Percentiles rank a stretch among this genome's conserved stretches.
Conservation (phyloP, 441 rosid species). For the Croton setiger region DNA sequence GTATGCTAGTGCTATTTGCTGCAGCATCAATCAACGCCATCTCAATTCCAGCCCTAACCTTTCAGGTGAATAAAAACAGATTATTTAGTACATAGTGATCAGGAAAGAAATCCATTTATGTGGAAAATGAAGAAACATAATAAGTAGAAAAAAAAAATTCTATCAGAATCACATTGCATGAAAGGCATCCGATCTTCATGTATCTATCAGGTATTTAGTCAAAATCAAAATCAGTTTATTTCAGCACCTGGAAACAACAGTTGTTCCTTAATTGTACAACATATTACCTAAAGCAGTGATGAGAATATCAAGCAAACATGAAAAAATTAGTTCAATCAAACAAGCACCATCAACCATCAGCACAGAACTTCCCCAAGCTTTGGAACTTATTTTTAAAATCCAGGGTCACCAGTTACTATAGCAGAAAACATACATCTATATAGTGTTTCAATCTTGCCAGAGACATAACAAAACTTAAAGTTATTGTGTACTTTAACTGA, state of each 20-base stretch:
- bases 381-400: background rate
- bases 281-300: background rate
- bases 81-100: conserved; percentile 11
- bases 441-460: background rate
- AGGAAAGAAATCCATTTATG: conserved; percentile 1
- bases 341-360: background rate
- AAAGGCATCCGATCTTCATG: background rate
- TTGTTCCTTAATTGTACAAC: conserved; percentile 1
- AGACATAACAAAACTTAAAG: background rate
- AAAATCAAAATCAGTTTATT: background rate
- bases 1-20: conserved; percentile 62
- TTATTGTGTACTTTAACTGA: background rate
- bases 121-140: conserved; percentile 7
- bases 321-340: background rate
- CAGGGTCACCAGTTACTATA: background rate
- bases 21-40: conserved; percentile 95
- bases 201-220: background rate
- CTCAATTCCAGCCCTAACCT: conserved; percentile 92
- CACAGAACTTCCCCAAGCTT: background rate
- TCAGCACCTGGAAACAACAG: background rate
- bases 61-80: conserved; percentile 28
- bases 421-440: background rate
- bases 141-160: background rate
- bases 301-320: background rate
- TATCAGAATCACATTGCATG: background rate